These are phyloP conservation scores for Beauveria sp. DNA, from an alignment of 2,329 filamentous ascomycete genomes.

Conservation along the genomic window DNA sequence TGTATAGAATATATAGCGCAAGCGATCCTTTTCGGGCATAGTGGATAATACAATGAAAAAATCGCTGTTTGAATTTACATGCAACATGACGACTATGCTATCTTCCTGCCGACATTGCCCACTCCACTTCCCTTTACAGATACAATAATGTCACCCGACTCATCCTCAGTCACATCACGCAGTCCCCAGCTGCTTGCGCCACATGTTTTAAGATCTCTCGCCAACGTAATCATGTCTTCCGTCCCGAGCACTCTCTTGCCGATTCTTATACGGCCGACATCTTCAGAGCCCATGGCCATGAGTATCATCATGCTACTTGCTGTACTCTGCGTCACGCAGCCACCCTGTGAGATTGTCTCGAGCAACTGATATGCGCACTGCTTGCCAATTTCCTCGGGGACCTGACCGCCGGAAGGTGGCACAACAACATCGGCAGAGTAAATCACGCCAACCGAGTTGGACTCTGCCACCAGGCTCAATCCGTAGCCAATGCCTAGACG, in stretches of 20 bases:
- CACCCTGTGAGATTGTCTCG: conserved; percentile 73
- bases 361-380: conserved; percentile 83
- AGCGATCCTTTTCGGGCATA: background rate
- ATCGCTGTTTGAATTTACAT: conserved; percentile 15
- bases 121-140: conserved; percentile 90
- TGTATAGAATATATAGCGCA: conserved; percentile 15
- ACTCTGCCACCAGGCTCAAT: conserved; percentile 83
- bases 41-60: conserved; percentile 9
- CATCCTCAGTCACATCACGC: conserved; percentile 60
- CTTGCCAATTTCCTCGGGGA: conserved; percentile 86
- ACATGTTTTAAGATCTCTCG: conserved; percentile 80
- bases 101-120: conserved; percentile 90
- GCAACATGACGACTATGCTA: conserved; percentile 40
- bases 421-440: conserved; percentile 79
- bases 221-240: conserved; percentile 71
- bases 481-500: conserved; percentile 86
- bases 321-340: conserved; percentile 68
- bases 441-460: conserved; percentile 68
- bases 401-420: conserved; percentile 69
- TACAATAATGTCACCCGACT: conserved; percentile 68
- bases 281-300: conserved; percentile 97
- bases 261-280: conserved; percentile 79
- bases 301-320: conserved; percentile 70
- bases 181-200: conserved; percentile 88
- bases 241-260: conserved; percentile 75